Percentiles rank a stretch among this genome's conserved stretches.
Conservation (phyloP, 805 yeast genomes). For the Kodamaea leandrae region DNA sequence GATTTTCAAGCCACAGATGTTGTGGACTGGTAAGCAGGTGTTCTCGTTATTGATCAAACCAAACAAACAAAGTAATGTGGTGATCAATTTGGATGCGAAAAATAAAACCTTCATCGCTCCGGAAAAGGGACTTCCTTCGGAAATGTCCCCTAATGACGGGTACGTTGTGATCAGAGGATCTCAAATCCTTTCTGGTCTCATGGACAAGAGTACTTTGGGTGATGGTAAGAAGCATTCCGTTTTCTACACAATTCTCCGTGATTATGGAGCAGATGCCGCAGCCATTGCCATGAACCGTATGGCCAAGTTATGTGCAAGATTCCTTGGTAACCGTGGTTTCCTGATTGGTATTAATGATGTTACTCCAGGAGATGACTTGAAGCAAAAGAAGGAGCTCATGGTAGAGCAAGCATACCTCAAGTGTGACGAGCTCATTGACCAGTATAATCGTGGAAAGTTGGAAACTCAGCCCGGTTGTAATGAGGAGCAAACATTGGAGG, state of each 20-base stretch:
- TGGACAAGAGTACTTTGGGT: slow-evolving; percentile 95
- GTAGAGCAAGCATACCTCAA: slow-evolving; percentile 87
- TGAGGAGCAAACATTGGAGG: slow-evolving; percentile 96
- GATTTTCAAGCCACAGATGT: slow-evolving; percentile 77
- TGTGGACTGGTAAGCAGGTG: slow-evolving; percentile 98
- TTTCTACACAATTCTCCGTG: slow-evolving; percentile 90
- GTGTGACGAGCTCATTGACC: slow-evolving; percentile 85
- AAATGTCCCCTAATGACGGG: slow-evolving; percentile 98
- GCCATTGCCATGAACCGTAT: slow-evolving; percentile 96
- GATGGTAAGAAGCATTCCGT: slow-evolving; percentile 98
- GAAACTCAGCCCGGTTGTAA: slow-evolving; percentile 99
- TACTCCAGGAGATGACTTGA: slow-evolving; percentile 83
- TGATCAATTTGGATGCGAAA: slow-evolving; percentile 90
- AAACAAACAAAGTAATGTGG: slow-evolving; percentile 68
- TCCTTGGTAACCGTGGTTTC: slow-evolving; percentile 90
- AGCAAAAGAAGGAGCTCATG: slow-evolving; percentile 74
- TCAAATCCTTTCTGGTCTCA: slow-evolving; percentile 82
- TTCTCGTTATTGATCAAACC: slow-evolving; percentile 87
- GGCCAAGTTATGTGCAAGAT: slow-evolving; percentile 98
- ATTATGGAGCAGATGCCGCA: slow-evolving; percentile 95
- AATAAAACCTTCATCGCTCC: slow-evolving; percentile 89
- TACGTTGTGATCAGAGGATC: slow-evolving; percentile 89
- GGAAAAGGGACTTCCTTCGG: slow-evolving; percentile 64
- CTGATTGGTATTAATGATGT: slow-evolving; percentile 97
- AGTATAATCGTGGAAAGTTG: slow-evolving; percentile 77